Conservation (phyloP, 2,329 filamentous ascomycete species). For the Dothideomycetes sp. region DNA sequence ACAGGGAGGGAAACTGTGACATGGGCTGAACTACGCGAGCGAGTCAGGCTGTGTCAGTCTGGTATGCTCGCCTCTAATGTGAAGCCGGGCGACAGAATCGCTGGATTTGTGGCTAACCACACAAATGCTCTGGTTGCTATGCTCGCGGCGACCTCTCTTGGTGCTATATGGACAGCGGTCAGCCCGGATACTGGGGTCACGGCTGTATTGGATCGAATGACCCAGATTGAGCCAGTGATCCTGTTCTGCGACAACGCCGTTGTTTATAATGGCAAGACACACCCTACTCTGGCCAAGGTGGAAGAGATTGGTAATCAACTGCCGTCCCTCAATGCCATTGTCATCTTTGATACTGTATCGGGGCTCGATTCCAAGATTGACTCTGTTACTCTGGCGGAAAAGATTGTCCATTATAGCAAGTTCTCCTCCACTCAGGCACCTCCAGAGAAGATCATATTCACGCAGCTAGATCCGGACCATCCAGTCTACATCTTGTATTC, state of each 20-base stretch:
- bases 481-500: conserved; percentile 92
- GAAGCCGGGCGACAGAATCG: conserved; percentile 48
- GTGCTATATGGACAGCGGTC: conserved; percentile 86
- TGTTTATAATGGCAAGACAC: conserved; percentile 83
- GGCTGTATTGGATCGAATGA: conserved; percentile 76
- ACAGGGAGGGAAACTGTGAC: conserved; percentile 52
- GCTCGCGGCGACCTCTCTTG: conserved; percentile 70
- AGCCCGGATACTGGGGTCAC: conserved; percentile 87
- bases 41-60: conserved; percentile 62
- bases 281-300: conserved; percentile 70
- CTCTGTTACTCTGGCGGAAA: conserved; percentile 15
- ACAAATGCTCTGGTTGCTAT: conserved; percentile 78
- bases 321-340: conserved; percentile 54
- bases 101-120: conserved; percentile 80
- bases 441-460: conserved; percentile 40
- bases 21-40: conserved; percentile 71
- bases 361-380: conserved; percentile 3
- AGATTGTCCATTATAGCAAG: conserved; percentile 24
- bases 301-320: conserved; percentile 62
- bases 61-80: conserved; percentile 59
- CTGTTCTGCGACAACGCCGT: conserved; percentile 82
- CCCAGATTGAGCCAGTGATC: conserved; percentile 72
- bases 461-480: conserved; percentile 71
- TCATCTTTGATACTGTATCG: conserved; percentile 47
- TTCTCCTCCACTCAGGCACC: conserved; percentile 28